Evolutionary conservation across 2,329 filamentous ascomycete genomes (phyloP).

Genomic region (Colletotrichum graminicola): DNA sequence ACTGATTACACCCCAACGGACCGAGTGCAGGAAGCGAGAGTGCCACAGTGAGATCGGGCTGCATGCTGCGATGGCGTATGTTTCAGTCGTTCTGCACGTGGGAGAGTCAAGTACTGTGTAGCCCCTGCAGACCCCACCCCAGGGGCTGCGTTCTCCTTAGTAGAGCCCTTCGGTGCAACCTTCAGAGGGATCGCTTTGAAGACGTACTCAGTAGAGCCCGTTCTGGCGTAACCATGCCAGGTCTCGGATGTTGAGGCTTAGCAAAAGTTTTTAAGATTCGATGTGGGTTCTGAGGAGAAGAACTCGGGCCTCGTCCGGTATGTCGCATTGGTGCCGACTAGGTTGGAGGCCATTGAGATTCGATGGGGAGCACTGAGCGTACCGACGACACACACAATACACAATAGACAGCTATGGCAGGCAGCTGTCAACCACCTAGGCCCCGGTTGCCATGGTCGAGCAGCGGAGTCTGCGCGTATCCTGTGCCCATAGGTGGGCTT

Average conservation of each 20-base stretch:
- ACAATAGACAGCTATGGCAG: constrained; percentile 6
- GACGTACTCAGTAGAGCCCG: neutral
- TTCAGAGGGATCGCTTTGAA: no score
- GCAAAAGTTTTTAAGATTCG: neutral
- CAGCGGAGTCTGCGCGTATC: neutral
- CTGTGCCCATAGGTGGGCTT: neutral
- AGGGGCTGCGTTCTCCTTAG: constrained; percentile 18
- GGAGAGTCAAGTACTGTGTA: constrained; percentile 6
- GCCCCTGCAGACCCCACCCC: neutral
- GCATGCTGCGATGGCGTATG: constrained; percentile 21
- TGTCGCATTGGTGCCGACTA: constrained; percentile 9
- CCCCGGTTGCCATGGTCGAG: neutral
- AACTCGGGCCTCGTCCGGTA: constrained; percentile 34
- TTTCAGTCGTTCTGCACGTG: constrained; percentile 28
- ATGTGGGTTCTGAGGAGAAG: constrained; percentile 29
- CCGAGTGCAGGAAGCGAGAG: neutral
- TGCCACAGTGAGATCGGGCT: neutral
- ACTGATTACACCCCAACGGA: neutral
- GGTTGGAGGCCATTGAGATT: neutral
- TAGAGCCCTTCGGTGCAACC: no score
- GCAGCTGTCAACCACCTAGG: constrained; percentile 22
- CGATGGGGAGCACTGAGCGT: constrained; percentile 10
- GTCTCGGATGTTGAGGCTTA: constrained; percentile 2
- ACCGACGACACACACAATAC: neutral
- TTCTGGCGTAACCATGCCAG: constrained; percentile 13